A percentile compares a stretch with the other conserved stretches of the same genome.
Evolutionary conservation across 345 rosid species (phyloP).

Genomic region (Geranium rotundifolium): DNA sequence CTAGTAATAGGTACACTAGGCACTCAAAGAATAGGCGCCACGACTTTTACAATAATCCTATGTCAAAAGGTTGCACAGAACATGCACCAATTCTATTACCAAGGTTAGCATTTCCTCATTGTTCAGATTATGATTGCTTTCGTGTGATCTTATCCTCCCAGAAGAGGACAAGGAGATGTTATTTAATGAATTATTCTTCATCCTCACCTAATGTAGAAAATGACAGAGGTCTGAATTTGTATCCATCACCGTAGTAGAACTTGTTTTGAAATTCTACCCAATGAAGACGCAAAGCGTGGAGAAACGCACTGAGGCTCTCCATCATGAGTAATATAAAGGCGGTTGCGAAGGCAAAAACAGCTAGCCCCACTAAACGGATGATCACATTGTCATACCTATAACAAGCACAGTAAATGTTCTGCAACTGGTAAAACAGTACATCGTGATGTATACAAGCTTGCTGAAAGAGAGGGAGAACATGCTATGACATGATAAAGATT

Average conservation of each 20-base stretch:
- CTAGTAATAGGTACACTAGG: too few species aligned
- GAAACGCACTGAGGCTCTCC: slow-evolving; percentile 36
- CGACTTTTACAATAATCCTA: too few species aligned
- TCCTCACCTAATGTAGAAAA: slow-evolving; percentile 17
- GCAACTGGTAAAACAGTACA: too few species aligned
- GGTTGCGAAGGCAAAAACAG: slow-evolving; percentile 28
- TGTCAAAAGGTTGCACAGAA: too few species aligned
- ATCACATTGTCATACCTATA: slow-evolving; percentile 25
- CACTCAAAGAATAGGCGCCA: too few species aligned
- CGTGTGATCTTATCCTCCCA: too few species aligned
- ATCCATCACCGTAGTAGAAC: slow-evolving; percentile 37
- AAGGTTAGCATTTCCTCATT: too few species aligned
- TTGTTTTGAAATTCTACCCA: slow-evolving; percentile 35
- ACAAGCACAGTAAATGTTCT: background rate
- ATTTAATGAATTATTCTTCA: slow-evolving; percentile 3
- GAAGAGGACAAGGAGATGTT: background rate
- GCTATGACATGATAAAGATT: too few species aligned
- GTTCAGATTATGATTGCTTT: too few species aligned
- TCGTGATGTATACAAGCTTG: too few species aligned
- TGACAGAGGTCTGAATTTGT: slow-evolving; percentile 33
- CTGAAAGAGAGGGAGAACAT: too few species aligned
- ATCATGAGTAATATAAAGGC: slow-evolving; percentile 30
- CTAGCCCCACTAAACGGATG: slow-evolving; percentile 27
- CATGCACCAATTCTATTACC: too few species aligned
- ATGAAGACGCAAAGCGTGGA: slow-evolving; percentile 35